Evolutionary conservation across 2,329 filamentous ascomycete species (phyloP), one percentile per base, ranked within the genome.

Genomic region (Byssochlamys sp.): DNA sequence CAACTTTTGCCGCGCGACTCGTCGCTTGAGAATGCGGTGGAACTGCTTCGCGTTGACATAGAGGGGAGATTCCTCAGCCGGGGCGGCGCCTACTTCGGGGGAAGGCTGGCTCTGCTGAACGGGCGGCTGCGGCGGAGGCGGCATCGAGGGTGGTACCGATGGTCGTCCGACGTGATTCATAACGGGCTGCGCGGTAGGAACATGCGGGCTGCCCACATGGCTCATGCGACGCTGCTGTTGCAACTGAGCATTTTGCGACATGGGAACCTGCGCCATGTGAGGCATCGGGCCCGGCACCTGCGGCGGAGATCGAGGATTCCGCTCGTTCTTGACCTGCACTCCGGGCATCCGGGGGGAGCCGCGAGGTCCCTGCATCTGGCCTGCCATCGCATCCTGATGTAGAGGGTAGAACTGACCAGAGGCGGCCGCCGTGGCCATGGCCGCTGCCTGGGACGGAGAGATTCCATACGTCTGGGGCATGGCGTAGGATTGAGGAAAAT

Each of bases 11-110:
- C 94, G 84, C 5, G 94, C 94, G 62, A 97, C 90, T 59, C 94
- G 84, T 58, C 94, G 84, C 79, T 99, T 97, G 56, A 99, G 76
- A 53, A 99, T 99, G 27, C 94, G 88, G 71, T 99, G 94, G 66
- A 99, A 99, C 69, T 99, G 94, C 73, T 99, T 99, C 4, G 94
- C 94, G 67, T 99, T 99, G 68, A 99, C 94, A 66, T 99, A 99
- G 0, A 99, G 79, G 0, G 94, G 94, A 0, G 92, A 92, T 70
- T 99, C 94, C 71, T 97, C 94, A 3, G 86, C 85, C 12, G 82
- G 82, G 12, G 81, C 80, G 6, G 87, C 78, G 1, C 88, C 82
- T 66, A 94, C 84, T 70, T 96, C 91, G 6, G 90, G 89, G 0
- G 90, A 92, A 61, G 89, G 84, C 61, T 83, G 82, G 75, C 87